A percentile compares a stretch with the other conserved stretches of the same genome.
Conservation (phyloP, 208 protist genomes). For the Endotrypanum monterogeii region DNA sequence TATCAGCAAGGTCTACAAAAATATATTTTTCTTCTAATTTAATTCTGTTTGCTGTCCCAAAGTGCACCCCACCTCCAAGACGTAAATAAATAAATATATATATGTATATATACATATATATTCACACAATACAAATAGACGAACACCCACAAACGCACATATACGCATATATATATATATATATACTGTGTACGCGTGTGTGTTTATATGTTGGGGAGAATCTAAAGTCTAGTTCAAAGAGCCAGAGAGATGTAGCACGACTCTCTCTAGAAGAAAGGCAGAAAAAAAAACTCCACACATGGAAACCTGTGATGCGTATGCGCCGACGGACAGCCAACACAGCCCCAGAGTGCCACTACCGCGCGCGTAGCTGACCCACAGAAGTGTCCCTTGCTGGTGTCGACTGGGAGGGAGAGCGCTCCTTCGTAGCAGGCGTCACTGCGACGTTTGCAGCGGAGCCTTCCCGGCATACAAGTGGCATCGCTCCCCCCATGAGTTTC, state of each 20-base stretch:
- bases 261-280: not conserved
- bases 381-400: not conserved
- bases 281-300: not conserved
- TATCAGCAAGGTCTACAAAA: too few relatives aligned
- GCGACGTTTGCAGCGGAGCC: conserved; percentile 14
- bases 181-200: not conserved
- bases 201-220: not conserved
- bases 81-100: not conserved
- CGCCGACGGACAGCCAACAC: not conserved
- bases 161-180: not conserved
- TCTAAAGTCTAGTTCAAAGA: not conserved
- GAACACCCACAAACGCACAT: not conserved
- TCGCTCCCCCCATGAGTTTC: not conserved
- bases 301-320: not conserved
- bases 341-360: not conserved
- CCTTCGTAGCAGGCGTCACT: conserved; percentile 13
- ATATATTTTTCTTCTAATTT: too few relatives aligned
- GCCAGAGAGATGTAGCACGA: too few relatives aligned
- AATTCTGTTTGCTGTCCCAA: too few relatives aligned
- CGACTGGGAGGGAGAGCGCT: conserved; percentile 7
- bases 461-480: conserved; percentile 10
- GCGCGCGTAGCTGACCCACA: not conserved
- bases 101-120: too few relatives aligned
- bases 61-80: not conserved
- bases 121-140: not conserved